A percentile compares a stretch with the other conserved stretches of the same genome.
These are phyloP conservation scores for Physcia stellaris DNA, from an alignment of 495 filamentous ascomycete species.

Conservation along the genomic window DNA sequence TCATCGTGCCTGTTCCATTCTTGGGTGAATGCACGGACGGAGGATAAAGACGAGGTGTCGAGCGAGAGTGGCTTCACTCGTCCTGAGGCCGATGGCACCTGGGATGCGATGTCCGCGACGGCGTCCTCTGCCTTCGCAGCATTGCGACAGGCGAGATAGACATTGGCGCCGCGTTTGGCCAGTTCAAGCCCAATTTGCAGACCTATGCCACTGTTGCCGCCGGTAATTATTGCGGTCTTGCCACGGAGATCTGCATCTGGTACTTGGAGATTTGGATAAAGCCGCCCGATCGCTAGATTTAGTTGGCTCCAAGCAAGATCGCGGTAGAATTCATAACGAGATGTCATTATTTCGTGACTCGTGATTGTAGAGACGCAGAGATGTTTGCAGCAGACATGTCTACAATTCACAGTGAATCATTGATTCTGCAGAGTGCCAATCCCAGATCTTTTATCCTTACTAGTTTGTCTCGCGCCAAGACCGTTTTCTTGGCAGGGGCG, in stretches of 20 bases:
- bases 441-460: no score
- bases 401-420: no score
- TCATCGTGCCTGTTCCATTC: not conserved
- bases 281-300: not conserved
- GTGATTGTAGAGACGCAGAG: no score
- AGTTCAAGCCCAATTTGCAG: conserved; percentile 12
- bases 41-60: conserved; percentile 1
- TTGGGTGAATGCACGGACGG: not conserved
- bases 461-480: no score
- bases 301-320: not conserved
- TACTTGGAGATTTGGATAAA: not conserved
- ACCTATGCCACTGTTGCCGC: conserved; percentile 15
- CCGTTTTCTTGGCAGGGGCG: no score
- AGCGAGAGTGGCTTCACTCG: not conserved
- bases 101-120: not conserved
- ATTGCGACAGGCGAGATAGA: conserved; percentile 16
- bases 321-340: no score
- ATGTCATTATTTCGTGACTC: no score
- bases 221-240: conserved; percentile 15
- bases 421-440: no score
- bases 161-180: conserved; percentile 10
- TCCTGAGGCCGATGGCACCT: not conserved
- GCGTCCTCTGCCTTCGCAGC: conserved; percentile 3
- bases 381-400: no score
- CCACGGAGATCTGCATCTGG: conserved; percentile 9